phyloP scores from a whole-genome alignment of 495 filamentous ascomycete species.

The Penicillium chermesinum region DNA sequence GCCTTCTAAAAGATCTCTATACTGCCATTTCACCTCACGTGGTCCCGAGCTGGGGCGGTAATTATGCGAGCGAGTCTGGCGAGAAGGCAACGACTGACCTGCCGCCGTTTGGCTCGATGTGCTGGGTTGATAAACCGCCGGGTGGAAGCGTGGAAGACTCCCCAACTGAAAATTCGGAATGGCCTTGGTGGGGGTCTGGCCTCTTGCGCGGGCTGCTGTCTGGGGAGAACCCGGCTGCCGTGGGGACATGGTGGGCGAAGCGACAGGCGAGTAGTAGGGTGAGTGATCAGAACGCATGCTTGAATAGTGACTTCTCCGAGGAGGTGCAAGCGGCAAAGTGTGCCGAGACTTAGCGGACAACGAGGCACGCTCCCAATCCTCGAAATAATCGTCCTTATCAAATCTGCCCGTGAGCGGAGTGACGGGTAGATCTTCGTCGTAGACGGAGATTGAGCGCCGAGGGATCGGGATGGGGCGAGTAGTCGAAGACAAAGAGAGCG shows the following conservation, averaged over 20 bases:
- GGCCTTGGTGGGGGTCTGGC: conserved; percentile 28
- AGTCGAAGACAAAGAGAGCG: conserved; percentile 26
- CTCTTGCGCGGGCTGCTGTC: conserved; percentile 21
- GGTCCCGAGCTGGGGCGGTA: conserved; percentile 35
- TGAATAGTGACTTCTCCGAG: conserved; percentile 14
- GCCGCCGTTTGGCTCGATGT: conserved; percentile 15
- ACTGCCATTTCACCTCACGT: conserved; percentile 36
- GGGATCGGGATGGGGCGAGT: conserved; percentile 43
- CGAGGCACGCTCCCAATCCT: conserved; percentile 31
- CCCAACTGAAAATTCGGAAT: conserved; percentile 37
- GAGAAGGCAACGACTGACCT: conserved; percentile 27
- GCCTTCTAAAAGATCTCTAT: conserved; percentile 34
- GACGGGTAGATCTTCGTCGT: conserved; percentile 37
- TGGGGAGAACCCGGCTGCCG: conserved; percentile 34
- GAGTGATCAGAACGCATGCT: conserved; percentile 39
- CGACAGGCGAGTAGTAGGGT: conserved; percentile 33
- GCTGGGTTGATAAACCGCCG: conserved; percentile 41
- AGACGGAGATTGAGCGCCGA: conserved; percentile 17
- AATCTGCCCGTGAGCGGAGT: conserved; percentile 44
- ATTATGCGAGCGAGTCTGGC: conserved; percentile 26
- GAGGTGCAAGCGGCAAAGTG: conserved; percentile 4
- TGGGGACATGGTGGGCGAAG: conserved; percentile 36
- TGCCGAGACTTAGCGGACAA: conserved; percentile 20
- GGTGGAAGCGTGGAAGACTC: conserved; percentile 45
- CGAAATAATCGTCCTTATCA: conserved; percentile 34